phyloP scores from a whole-genome alignment of 805 yeast species.

The Zygoascus bituminiphila region DNA sequence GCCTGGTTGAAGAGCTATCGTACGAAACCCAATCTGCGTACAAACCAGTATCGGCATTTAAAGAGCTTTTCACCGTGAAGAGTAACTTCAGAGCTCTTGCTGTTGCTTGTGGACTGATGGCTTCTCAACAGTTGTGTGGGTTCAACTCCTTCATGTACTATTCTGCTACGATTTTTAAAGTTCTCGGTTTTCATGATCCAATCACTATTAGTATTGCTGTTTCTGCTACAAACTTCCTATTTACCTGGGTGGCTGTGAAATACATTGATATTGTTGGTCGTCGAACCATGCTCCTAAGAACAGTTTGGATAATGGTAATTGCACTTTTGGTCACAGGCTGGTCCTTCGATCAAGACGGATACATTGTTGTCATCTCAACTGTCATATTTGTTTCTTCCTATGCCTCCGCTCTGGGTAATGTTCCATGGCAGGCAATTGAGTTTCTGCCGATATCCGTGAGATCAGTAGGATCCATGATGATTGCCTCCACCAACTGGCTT shows the following conservation, averaged over 20 bases:
- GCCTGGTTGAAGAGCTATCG: constrained; percentile 55
- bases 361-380: constrained; percentile 71
- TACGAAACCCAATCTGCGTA: constrained; percentile 23
- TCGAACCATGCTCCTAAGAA: constrained; percentile 65
- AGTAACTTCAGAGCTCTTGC: constrained; percentile 56
- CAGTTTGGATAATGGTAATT: constrained; percentile 75
- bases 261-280: constrained; percentile 85
- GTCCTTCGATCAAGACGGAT: constrained; percentile 47
- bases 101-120: constrained; percentile 89
- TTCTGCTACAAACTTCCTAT: constrained; percentile 88
- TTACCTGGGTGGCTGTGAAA: constrained; percentile 77
- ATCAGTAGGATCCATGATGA: constrained; percentile 82
- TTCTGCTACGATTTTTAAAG: constrained; percentile 82
- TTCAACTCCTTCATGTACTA: constrained; percentile 95
- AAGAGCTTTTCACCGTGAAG: constrained; percentile 26
- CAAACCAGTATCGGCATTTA: constrained; percentile 10
- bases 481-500: constrained; percentile 92
- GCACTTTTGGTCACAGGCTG: constrained; percentile 74
- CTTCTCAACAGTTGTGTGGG: constrained; percentile 93
- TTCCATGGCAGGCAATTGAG: constrained; percentile 98
- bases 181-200: constrained; percentile 79
- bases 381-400: constrained; percentile 81
- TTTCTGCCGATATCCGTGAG: constrained; percentile 88
- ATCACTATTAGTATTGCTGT: constrained; percentile 81
- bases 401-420: constrained; percentile 92